Evolutionary conservation across 176 grass and related monocot species (phyloP).

Genomic region (Pontederia paniculata): DNA sequence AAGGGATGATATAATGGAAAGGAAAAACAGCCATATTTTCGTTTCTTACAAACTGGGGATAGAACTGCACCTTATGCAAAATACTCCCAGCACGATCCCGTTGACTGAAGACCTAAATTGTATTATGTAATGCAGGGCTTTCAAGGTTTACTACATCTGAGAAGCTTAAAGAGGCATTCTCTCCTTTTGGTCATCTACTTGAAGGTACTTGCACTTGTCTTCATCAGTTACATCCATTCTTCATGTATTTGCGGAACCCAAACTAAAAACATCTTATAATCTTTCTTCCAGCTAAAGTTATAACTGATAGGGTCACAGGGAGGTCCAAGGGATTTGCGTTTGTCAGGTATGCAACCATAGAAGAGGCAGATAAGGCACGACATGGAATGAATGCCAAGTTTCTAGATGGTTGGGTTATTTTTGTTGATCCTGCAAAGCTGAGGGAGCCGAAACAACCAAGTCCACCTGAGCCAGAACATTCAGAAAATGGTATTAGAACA

Average conservation of each 20-base stretch:
- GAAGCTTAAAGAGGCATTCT: constrained; percentile 62
- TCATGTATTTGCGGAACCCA: neutral
- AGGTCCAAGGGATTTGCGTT: constrained; percentile 93
- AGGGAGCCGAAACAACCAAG: constrained; percentile 36
- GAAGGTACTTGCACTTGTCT: constrained; percentile 36
- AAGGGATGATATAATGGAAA: no score
- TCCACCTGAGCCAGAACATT: constrained; percentile 16
- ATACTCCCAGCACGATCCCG: no score
- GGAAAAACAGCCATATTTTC: no score
- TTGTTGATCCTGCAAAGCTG: constrained; percentile 75
- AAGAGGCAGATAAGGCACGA: constrained; percentile 67
- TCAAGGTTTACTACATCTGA: constrained; percentile 82
- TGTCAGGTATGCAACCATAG: constrained; percentile 48
- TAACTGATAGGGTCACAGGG: constrained; percentile 57
- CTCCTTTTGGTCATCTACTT: constrained; percentile 57
- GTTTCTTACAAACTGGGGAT: no score
- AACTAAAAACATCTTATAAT: neutral
- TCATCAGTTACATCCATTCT: neutral
- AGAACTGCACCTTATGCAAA: no score
- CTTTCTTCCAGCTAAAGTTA: constrained; percentile 52
- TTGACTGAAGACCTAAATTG: no score
- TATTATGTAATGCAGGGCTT: constrained; percentile 37
- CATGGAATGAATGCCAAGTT: constrained; percentile 81
- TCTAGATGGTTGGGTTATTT: constrained; percentile 97
- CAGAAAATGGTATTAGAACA: constrained; percentile 33